Evolutionary conservation across 352 stramenopile species (phyloP), one percentile per base, ranked within the genome.

Genomic region (Pythium aquatile): DNA sequence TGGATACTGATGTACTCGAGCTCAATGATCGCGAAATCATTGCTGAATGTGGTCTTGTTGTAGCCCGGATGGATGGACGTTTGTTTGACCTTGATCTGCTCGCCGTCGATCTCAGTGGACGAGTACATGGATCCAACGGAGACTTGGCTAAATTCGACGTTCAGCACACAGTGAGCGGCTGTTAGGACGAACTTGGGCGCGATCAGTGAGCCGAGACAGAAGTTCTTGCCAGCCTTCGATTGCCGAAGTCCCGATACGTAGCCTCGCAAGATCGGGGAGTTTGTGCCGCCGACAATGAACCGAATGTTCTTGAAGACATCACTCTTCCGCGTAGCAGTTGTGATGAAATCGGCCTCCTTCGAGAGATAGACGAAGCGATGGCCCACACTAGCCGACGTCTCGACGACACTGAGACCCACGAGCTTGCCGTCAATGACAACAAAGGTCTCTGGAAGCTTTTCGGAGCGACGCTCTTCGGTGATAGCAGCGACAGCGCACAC

Each of bases 1-100:
- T 80, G 73, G 28, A 79, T 65, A 46, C 68, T 77, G n/a, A 75
- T 75, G 63, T 72, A 77, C 63, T 71, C 54, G 26, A 83, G 73
- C 51, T 79, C 63, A 6, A 83, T 49, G 11, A 83, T 48, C 20
- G 68, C 73, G 66, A 71, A 77, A 55, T 83, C 73, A 29, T 79
- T 63, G 6, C 17, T 9, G 35, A 69, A 68, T 10, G 63, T 68
- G 2, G 44, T 46, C n/a, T 60, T 30, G 4, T 74, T 48, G 40
- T 71, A 79, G 2, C 47, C 51, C 6, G 70, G 68, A 32, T 83
- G 75, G 10, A 75, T 52, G 16, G 65, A 60, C 16, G 66, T 61
- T 17, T 49, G 44, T 47, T 74, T 72, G 46, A 82, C 64, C 29
- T 72, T 72, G 61, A 82, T 79, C 53, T 77, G 72, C 56, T 79